These are phyloP conservation scores for Gaillardinia entomophila DNA, from an alignment of 805 yeast species.

Conservation along the genomic window DNA sequence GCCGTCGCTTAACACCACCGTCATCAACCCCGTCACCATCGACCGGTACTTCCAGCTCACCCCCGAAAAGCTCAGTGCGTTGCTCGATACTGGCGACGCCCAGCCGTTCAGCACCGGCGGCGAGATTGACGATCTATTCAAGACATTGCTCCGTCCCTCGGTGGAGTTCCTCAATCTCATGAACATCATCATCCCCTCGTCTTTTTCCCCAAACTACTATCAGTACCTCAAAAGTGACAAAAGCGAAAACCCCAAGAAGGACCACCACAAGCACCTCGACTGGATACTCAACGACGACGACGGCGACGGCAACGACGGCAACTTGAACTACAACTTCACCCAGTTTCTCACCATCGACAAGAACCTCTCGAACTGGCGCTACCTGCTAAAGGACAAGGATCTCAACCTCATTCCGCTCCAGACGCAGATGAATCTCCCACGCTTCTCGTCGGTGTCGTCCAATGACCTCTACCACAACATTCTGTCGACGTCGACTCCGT, in stretches of 20 bases:
- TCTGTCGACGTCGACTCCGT: conserved; percentile 1
- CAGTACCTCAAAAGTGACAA: conserved; percentile 29
- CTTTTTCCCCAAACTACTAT: conserved; percentile 41
- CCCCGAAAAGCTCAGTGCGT: conserved; percentile 34
- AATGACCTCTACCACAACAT: not conserved
- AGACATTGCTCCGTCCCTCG: conserved; percentile 33
- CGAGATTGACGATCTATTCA: conserved; percentile 26
- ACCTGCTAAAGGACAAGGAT: conserved; percentile 25
- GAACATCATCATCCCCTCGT: conserved; percentile 41
- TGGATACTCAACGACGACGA: conserved; percentile 42
- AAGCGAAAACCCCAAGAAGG: conserved; percentile 16
- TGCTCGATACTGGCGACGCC: conserved; percentile 17
- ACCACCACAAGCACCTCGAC: conserved; percentile 20
- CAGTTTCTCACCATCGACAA: conserved; percentile 39
- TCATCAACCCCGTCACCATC: conserved; percentile 42
- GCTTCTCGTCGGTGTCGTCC: not conserved
- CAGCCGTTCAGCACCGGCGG: conserved; percentile 3
- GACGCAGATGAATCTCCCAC: conserved; percentile 7
- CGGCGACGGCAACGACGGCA: conserved; percentile 44
- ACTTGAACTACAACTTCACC: conserved; percentile 38
- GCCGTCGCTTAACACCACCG: conserved; percentile 41
- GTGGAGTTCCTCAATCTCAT: conserved; percentile 38
- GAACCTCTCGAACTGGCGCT: conserved; percentile 37
- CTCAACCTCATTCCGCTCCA: conserved; percentile 12
- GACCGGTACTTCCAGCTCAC: conserved; percentile 40